Percentiles rank a stretch among this genome's conserved stretches.
Evolutionary conservation across 2,329 filamentous ascomycete species (phyloP).

Genomic region (Clarireedia paspali): DNA sequence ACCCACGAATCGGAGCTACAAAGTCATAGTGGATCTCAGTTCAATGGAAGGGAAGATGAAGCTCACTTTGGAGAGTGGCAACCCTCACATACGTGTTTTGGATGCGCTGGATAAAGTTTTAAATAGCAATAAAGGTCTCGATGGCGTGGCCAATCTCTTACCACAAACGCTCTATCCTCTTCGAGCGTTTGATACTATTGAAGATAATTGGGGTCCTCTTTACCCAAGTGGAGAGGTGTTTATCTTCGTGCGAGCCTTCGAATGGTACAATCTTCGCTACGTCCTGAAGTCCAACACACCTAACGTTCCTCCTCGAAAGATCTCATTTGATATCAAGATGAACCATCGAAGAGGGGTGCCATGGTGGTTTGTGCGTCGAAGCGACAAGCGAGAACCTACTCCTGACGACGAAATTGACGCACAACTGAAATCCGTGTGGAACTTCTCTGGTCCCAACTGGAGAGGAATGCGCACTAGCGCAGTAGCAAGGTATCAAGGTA

Average conservation of each 20-base stretch:
- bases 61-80: slow-evolving; percentile 52
- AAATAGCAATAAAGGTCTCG: slow-evolving; percentile 43
- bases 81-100: slow-evolving; percentile 59
- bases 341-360: slow-evolving; percentile 38
- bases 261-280: slow-evolving; percentile 52
- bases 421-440: slow-evolving; percentile 40
- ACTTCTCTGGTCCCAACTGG: slow-evolving; percentile 38
- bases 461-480: slow-evolving; percentile 41
- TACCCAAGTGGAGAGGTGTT: slow-evolving; percentile 40
- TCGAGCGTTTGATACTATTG: slow-evolving; percentile 51
- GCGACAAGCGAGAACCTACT: slow-evolving; percentile 17
- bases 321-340: slow-evolving; percentile 47
- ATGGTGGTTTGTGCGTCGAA: slow-evolving; percentile 28
- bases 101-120: slow-evolving; percentile 51
- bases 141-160: slow-evolving; percentile 46
- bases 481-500: slow-evolving; percentile 34
- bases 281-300: slow-evolving; percentile 28
- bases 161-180: slow-evolving; percentile 58
- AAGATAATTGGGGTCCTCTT: slow-evolving; percentile 40
- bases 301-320: slow-evolving; percentile 28
- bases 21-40: slow-evolving; percentile 51
- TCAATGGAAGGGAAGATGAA: slow-evolving; percentile 40
- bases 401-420: slow-evolving; percentile 30
- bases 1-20: slow-evolving; percentile 32
- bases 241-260: slow-evolving; percentile 45